Evolutionary conservation across 108 stramenopile genomes (phyloP).

Genomic region (Cylindrotheca fusiformis): DNA sequence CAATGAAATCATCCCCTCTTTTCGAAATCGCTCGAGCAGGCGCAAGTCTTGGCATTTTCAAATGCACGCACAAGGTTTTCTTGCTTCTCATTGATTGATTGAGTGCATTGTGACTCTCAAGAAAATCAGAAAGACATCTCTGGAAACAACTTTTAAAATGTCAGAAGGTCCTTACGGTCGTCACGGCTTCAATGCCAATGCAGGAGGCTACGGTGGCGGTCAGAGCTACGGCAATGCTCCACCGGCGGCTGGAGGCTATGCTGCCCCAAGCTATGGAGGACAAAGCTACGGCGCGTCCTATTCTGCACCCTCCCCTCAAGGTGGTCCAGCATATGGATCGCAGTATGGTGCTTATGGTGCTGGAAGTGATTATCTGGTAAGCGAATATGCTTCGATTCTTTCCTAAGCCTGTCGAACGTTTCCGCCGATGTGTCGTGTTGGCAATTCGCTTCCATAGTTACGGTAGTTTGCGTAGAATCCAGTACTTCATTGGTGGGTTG

Average conservation of each 20-base stretch:
- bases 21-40: too few relatives aligned
- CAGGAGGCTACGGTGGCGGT: constrained; percentile 43
- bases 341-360: constrained; percentile 44
- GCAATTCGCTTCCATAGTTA: background rate
- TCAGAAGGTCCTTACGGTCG: constrained; percentile 86
- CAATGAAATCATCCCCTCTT: too few relatives aligned
- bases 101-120: too few relatives aligned
- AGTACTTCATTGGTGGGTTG: too few relatives aligned
- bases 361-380: constrained; percentile 32
- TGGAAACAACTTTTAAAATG: too few relatives aligned
- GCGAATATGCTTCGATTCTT: constrained; percentile 6
- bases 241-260: constrained; percentile 38
- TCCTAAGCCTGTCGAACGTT: background rate
- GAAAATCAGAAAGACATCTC: too few relatives aligned
- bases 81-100: too few relatives aligned
- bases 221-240: constrained; percentile 20
- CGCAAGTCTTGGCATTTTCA: too few relatives aligned
- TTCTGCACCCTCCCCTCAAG: constrained; percentile 35
- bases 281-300: constrained; percentile 37
- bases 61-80: too few relatives aligned
- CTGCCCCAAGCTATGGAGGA: constrained; percentile 46
- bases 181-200: constrained; percentile 61
- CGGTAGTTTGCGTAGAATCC: background rate
- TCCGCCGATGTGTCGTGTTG: constrained; percentile 2
- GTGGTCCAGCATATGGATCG: constrained; percentile 34